phyloP scores from a whole-genome alignment of 2,329 filamentous ascomycete genomes.

The Cytospora leucostoma region DNA sequence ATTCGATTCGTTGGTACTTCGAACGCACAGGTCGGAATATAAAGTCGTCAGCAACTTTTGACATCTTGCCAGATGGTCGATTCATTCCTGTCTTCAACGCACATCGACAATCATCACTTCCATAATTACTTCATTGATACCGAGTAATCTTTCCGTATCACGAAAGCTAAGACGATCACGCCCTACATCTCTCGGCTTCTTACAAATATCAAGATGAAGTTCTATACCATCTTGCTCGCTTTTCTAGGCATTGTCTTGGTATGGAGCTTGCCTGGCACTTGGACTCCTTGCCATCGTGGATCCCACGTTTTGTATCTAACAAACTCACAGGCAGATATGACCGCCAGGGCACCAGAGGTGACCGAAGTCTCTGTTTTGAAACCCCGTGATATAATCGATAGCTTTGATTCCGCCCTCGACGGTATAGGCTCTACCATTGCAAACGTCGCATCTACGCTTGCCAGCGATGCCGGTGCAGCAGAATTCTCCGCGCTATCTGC shows the following conservation, averaged over 20 bases:
- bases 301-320: neutral
- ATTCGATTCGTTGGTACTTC: no score
- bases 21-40: no score
- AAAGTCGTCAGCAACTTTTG: no score
- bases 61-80: no score
- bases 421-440: neutral
- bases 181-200: neutral
- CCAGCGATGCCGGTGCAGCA: neutral
- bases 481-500: neutral
- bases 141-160: neutral
- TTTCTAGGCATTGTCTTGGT: neutral
- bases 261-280: neutral
- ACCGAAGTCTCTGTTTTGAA: neutral
- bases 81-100: neutral
- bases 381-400: neutral
- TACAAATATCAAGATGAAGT: neutral
- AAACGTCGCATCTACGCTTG: neutral
- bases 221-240: neutral
- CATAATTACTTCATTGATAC: no score
- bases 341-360: neutral
- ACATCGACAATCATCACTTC: neutral
- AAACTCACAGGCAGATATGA: neutral
- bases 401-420: neutral
- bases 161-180: neutral
- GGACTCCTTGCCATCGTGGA: neutral